Evolutionary conservation across 495 filamentous ascomycete genomes (phyloP), one percentile per base, ranked within the genome.

Genomic region (Bacidia rubella): DNA sequence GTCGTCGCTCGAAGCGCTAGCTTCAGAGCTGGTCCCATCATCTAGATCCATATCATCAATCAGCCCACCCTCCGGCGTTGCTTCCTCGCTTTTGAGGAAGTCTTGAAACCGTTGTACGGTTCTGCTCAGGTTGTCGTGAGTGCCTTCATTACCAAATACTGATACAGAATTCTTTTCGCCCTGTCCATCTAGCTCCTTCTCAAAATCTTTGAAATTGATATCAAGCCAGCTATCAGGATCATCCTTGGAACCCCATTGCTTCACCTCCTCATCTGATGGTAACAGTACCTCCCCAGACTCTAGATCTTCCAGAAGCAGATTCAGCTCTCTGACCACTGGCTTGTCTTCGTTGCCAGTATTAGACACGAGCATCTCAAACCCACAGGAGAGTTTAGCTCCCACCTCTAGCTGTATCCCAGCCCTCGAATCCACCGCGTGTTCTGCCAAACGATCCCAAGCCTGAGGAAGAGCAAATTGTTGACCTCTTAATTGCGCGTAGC

Each of bases 151-250:
- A n/a, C 87, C 87, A 68, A 95, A 94, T 25, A 65, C 70, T 19
- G 54, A 51, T 27, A 59, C 40, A 5, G 25, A 23, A 15, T 62
- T 60, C 52, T 68, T 52, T 42, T 66, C 59, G 22, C 48, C 62
- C 51, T 70, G 71, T 23, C 60, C 62, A 52, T 76, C 71, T 2
- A 98, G 70, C 64, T 95, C 87, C 40, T 73, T 68, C 59, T 97
- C 90, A 52, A 98, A 85, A 48, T 94, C 88, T 22, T 82, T 73
- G 60, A 86, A 96, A 57, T 87, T 81, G 50, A 98, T 90, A 62
- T 97, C 83, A 54, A 98, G 69, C 92, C 92, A 98, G n/a, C 73
- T 73, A 55, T 97, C 93, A 57, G 85, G 76, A 54, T 98, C 93
- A 26, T 86, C 79, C 26, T 61, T 65, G 20, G 67, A 64, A 5